Percentiles rank a stretch among this genome's conserved stretches.
Evolutionary conservation across 2,329 filamentous ascomycete genomes (phyloP).

Genomic region (Hypocrella siamensis): DNA sequence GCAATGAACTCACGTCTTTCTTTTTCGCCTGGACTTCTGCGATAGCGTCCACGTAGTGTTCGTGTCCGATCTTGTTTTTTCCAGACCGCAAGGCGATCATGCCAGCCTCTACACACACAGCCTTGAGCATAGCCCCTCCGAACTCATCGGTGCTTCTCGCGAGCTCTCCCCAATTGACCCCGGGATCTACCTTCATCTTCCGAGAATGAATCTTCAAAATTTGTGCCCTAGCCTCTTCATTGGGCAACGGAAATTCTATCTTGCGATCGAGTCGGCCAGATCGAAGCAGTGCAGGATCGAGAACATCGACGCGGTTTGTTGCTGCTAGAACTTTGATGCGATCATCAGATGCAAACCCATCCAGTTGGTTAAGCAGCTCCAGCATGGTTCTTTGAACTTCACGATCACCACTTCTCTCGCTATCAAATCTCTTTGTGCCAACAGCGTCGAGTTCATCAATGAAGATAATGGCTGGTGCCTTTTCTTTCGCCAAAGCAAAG

Average conservation of each 20-base stretch:
- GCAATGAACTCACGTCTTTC: constrained; percentile 67
- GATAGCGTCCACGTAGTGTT: constrained; percentile 98
- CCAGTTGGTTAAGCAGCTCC: constrained; percentile 94
- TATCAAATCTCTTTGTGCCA: constrained; percentile 98
- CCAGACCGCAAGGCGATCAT: constrained; percentile 96
- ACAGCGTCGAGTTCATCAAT: constrained; percentile 97
- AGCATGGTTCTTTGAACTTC: constrained; percentile 99
- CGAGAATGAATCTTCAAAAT: constrained; percentile 94
- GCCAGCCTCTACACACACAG: constrained; percentile 94
- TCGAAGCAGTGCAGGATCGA: constrained; percentile 80
- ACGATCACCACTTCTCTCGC: constrained; percentile 91
- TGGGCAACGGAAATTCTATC: constrained; percentile 95
- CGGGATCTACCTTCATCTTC: constrained; percentile 93
- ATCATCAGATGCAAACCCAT: constrained; percentile 93
- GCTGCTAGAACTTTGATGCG: constrained; percentile 92
- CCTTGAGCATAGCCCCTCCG: constrained; percentile 93
- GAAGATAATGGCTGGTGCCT: constrained; percentile 97
- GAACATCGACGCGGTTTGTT: constrained; percentile 86
- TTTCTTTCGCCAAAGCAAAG: constrained; percentile 95
- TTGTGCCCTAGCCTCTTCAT: constrained; percentile 92
- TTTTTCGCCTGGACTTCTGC: constrained; percentile 91
- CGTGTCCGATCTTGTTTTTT: constrained; percentile 92
- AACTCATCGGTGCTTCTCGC: constrained; percentile 97
- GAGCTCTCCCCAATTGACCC: constrained; percentile 90
- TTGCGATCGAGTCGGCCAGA: constrained; percentile 89